These are phyloP conservation scores for Myriosclerotinia duriaeana DNA, from an alignment of 2,329 filamentous ascomycete genomes.

Conservation along the genomic window DNA sequence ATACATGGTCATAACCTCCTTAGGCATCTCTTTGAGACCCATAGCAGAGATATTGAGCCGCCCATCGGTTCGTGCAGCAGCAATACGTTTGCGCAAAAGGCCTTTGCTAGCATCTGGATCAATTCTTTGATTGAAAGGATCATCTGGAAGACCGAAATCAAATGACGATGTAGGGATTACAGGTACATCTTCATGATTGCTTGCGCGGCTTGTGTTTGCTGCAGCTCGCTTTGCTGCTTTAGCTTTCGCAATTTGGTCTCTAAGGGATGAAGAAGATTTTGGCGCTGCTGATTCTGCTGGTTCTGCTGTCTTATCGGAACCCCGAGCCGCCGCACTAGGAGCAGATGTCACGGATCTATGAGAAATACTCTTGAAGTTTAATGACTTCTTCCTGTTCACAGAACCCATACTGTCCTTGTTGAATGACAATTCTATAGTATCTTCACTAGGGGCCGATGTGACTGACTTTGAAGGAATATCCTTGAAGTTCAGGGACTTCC, in stretches of 20 bases:
- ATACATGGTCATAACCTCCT: slow-evolving; percentile 88
- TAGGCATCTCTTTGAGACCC: slow-evolving; percentile 74
- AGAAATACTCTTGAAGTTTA: slow-evolving; percentile 35
- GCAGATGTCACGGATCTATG: slow-evolving; percentile 30
- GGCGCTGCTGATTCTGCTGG: slow-evolving; percentile 48
- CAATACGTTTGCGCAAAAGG: slow-evolving; percentile 70
- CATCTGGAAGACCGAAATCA: slow-evolving; percentile 58
- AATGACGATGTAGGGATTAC: slow-evolving; percentile 53
- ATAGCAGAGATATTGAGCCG: slow-evolving; percentile 86
- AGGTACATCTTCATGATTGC: slow-evolving; percentile 40
- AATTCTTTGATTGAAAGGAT: slow-evolving; percentile 70
- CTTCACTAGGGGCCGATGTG: slow-evolving; percentile 33
- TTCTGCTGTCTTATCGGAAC: slow-evolving; percentile 40
- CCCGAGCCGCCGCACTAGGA: slow-evolving; percentile 28
- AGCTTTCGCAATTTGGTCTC: slow-evolving; percentile 90
- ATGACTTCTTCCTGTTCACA: slow-evolving; percentile 32
- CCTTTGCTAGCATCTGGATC: slow-evolving; percentile 60
- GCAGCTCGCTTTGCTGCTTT: slow-evolving; percentile 72
- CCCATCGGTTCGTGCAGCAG: slow-evolving; percentile 72
- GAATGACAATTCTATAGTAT: slow-evolving; percentile 40
- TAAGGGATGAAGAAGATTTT: slow-evolving; percentile 76
- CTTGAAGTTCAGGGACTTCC: slow-evolving; percentile 34
- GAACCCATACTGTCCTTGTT: slow-evolving; percentile 33
- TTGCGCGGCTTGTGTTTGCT: slow-evolving; percentile 39
- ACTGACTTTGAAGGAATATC: slow-evolving; percentile 33